Percentiles rank a stretch among this genome's conserved stretches.
phyloP scores from a whole-genome alignment of 257 asterid species.

The Rhazya stricta region DNA sequence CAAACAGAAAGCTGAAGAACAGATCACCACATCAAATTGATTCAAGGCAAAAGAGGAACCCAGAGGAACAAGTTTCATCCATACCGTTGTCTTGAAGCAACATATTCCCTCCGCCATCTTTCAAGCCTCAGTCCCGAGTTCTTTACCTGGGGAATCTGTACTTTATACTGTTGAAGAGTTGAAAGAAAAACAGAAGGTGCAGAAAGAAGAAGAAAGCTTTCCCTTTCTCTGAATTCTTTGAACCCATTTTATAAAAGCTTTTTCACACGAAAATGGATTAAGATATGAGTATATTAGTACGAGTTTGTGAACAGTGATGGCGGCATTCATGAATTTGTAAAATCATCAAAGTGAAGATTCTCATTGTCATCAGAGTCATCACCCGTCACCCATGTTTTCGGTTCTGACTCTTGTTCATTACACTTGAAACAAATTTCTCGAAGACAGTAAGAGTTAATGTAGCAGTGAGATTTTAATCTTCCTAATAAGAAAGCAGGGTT shows the following conservation, averaged over 20 bases:
- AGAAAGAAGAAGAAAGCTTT: background rate
- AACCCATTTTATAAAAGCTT: background rate
- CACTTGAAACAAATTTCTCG: background rate
- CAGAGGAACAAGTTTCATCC: no score
- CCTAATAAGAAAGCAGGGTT: no score
- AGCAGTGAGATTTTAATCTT: no score
- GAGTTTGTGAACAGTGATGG: no score
- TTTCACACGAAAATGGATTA: background rate
- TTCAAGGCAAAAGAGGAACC: background rate
- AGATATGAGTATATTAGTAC: no score
- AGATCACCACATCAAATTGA: background rate
- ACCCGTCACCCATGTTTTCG: no score
- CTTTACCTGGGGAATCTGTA: background rate
- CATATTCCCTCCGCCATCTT: background rate
- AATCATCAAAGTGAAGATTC: background rate
- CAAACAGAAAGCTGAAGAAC: background rate
- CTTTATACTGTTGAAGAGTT: background rate
- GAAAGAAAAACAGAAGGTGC: background rate
- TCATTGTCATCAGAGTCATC: background rate
- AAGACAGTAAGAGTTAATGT: no score
- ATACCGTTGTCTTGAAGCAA: background rate
- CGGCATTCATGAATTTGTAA: no score
- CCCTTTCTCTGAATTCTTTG: background rate
- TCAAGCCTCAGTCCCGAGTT: background rate
- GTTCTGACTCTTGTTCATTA: background rate